Evolutionary conservation across 768 basidiomycete species (phyloP), one percentile per base, ranked within the genome.

Genomic region (Hypholoma fasciculare): DNA sequence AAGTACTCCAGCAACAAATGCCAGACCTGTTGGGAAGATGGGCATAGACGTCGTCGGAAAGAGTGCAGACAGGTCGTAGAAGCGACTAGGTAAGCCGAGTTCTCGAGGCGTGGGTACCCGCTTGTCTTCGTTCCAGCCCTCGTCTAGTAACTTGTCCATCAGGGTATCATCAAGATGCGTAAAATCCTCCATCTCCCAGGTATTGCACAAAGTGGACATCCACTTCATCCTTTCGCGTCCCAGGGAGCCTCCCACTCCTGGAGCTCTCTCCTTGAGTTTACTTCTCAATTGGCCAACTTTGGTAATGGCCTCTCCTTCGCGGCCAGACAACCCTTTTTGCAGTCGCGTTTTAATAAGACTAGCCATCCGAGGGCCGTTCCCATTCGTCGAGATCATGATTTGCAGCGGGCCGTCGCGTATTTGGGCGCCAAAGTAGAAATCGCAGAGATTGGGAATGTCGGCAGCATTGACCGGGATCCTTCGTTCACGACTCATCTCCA

Each of bases 391-490:
- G 52, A 99, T 87, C 90, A 98, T 90, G 62, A 99, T 86, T 73
- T 97, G 95, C 20, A 99, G 76, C 0, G 96, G 92, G 0, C 96
- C 96, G 59, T 87, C 82, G 30, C 93, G 88, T 59, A 98, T 86
- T 71, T 94, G 92, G 3, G 93, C 90, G 50, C 97, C 97, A 75
- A 98, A 99, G 78, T 96, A 98, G 69, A 99, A 99, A 74, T 99
- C 96, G 79, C 97, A 99, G 43, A 88, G 84, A 44, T 91, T 86
- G 2, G 97, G 97, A 59, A 98, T 90, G 75, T 99, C 96, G 39
- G 97, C 97, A 60, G 94, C 94, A 72, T 99, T 99, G 54, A 96
- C 89, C 7, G 95, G 94, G 50, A 98, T 89, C 48, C 78, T 82
- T 53, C 72, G 78, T 23, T 80, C 76, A 54, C 94, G 76, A 65